These are phyloP conservation scores for Leishmania amazonensis DNA, from an alignment of 208 protist species.

Conservation along the genomic window DNA sequence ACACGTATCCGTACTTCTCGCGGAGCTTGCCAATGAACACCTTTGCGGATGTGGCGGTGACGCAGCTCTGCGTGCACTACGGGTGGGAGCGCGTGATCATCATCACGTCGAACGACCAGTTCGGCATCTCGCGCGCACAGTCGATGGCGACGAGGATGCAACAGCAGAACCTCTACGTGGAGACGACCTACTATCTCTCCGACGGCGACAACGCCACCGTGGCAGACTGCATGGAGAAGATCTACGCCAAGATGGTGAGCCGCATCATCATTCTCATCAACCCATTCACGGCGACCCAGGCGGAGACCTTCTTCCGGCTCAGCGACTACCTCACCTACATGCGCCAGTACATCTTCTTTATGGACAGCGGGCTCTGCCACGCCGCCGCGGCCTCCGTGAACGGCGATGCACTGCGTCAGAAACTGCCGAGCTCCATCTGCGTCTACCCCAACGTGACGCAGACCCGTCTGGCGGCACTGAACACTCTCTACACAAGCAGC, in stretches of 20 bases:
- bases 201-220: constrained; percentile 27
- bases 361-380: constrained; percentile 68
- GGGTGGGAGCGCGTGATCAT: constrained; percentile 87
- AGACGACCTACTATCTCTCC: constrained; percentile 55
- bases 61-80: constrained; percentile 70
- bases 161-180: constrained; percentile 72
- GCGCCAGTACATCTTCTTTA: constrained; percentile 81
- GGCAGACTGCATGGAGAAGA: constrained; percentile 45
- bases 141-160: constrained; percentile 54
- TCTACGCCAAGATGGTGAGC: constrained; percentile 72
- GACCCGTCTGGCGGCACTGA: constrained; percentile 38
- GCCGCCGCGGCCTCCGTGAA: constrained; percentile 35
- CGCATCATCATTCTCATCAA: constrained; percentile 67
- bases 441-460: constrained; percentile 55
- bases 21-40: constrained; percentile 55
- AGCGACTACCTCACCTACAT: constrained; percentile 56
- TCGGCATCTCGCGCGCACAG: constrained; percentile 49
- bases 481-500: constrained; percentile 35
- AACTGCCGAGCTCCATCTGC: constrained; percentile 83
- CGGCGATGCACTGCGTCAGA: constrained; percentile 35
- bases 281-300: constrained; percentile 48
- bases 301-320: constrained; percentile 68
- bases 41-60: constrained; percentile 58
- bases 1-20: constrained; percentile 82
- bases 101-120: constrained; percentile 59